phyloP scores from a whole-genome alignment of 352 stramenopile species.

The Elongisporangium anandrum region DNA sequence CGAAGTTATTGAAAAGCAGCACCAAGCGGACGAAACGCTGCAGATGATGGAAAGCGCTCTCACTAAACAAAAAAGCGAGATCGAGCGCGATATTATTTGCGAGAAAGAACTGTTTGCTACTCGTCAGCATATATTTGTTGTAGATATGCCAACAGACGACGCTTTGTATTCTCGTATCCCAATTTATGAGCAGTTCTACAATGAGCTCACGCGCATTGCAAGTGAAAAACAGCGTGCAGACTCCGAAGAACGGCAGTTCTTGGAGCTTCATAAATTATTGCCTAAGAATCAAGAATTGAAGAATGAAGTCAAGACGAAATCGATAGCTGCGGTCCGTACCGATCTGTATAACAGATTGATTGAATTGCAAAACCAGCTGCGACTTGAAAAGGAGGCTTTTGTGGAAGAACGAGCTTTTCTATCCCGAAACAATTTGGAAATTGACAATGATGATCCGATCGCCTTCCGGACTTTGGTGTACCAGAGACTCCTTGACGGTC shows the following conservation, averaged over 20 bases:
- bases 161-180: neutral
- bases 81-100: neutral
- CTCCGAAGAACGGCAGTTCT: constrained; percentile 12
- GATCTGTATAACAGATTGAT: constrained; percentile 10
- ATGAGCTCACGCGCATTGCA: constrained; percentile 1
- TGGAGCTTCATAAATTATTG: constrained; percentile 9
- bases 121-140: neutral
- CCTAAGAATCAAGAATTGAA: no score
- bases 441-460: constrained; percentile 5
- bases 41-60: neutral
- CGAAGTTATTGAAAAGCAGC: neutral
- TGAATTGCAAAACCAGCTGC: neutral
- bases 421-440: constrained; percentile 1
- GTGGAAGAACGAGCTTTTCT: constrained; percentile 13
- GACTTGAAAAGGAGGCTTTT: constrained; percentile 1
- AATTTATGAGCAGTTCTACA: constrained; percentile 5
- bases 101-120: constrained; percentile 1
- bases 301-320: no score
- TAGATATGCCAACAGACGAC: neutral
- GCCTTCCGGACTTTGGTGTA: constrained; percentile 35
- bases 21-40: neutral
- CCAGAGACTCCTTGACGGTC: constrained; percentile 33
- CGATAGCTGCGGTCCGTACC: constrained; percentile 4
- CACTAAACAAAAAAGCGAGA: neutral
- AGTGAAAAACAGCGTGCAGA: neutral